Conservation (phyloP, 148 eudicot genomes). For the Rhododendron kiyosumense region DNA sequence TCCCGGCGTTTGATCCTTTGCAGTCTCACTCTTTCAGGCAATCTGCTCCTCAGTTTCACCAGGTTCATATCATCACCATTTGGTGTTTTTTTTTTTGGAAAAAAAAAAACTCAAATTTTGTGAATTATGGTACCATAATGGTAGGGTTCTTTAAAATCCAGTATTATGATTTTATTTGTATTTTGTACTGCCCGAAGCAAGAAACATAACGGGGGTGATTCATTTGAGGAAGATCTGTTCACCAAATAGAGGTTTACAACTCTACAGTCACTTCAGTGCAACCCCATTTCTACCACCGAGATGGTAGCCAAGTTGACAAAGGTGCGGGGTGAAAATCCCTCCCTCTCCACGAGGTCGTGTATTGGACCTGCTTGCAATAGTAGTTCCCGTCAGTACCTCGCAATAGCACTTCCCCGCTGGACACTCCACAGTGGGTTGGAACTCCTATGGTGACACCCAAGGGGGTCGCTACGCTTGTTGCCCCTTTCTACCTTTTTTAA, state of each 20-base stretch:
- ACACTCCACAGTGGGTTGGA: no score
- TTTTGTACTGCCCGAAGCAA: not conserved
- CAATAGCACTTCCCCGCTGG: no score
- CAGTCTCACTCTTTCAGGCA: constrained; percentile 44
- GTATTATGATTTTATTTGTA: not conserved
- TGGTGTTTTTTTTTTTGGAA: no score
- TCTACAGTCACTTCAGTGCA: not conserved
- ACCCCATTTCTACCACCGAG: not conserved
- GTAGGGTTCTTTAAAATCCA: not conserved
- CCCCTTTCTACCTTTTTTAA: not conserved
- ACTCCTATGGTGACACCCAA: not conserved
- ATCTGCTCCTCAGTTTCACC: constrained; percentile 26
- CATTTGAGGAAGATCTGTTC: not conserved
- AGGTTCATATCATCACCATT: constrained; percentile 16
- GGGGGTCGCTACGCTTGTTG: not conserved
- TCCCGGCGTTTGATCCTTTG: constrained; percentile 38
- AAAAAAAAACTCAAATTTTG: not conserved
- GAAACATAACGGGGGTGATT: not conserved
- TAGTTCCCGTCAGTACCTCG: no score
- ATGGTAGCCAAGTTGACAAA: not conserved
- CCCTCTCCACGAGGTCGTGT: not conserved
- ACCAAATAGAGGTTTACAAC: not conserved
- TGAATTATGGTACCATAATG: not conserved
- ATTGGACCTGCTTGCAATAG: not conserved
- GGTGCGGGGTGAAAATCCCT: not conserved